phyloP scores from a whole-genome alignment of 805 yeast genomes.

The Danielia reshetovae region DNA sequence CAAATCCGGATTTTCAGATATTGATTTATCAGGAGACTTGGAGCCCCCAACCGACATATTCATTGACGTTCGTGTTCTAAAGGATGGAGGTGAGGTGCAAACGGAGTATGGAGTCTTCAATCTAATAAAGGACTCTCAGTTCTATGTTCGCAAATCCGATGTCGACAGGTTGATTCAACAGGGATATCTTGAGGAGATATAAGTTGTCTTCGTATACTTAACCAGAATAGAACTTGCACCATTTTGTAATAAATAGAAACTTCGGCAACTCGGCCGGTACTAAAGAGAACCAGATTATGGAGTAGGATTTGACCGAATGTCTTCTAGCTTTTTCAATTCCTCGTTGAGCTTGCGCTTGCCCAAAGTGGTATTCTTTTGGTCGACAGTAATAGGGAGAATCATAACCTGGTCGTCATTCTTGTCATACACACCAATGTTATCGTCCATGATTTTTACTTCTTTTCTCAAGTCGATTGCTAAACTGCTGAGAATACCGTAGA shows the following conservation, averaged over 20 bases:
- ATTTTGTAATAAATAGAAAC: no score
- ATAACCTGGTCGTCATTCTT: constrained; percentile 43
- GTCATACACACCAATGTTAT: constrained; percentile 46
- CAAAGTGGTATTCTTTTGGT: constrained; percentile 65
- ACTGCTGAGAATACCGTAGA: constrained; percentile 52
- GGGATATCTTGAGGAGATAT: constrained; percentile 80
- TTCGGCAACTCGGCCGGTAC: no score
- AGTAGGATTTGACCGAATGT: not conserved
- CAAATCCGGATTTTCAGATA: constrained; percentile 74
- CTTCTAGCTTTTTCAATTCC: constrained; percentile 30
- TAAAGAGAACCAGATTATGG: no score
- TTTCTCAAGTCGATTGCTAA: constrained; percentile 58
- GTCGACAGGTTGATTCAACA: constrained; percentile 93
- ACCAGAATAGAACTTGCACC: no score
- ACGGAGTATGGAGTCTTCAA: constrained; percentile 97
- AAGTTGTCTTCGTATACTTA: no score
- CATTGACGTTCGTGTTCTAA: constrained; percentile 87
- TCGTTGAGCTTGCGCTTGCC: constrained; percentile 55
- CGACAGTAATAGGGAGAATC: constrained; percentile 65
- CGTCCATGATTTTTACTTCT: constrained; percentile 65
- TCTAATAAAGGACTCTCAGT: constrained; percentile 88
- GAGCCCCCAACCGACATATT: constrained; percentile 90
- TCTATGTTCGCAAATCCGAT: constrained; percentile 89
- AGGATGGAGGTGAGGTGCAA: constrained; percentile 95
- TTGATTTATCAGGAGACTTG: constrained; percentile 84